Percentiles rank a stretch among this genome's conserved stretches.
phyloP scores from a whole-genome alignment of 2,329 filamentous ascomycete genomes.

The Hypoxylon sp. region DNA sequence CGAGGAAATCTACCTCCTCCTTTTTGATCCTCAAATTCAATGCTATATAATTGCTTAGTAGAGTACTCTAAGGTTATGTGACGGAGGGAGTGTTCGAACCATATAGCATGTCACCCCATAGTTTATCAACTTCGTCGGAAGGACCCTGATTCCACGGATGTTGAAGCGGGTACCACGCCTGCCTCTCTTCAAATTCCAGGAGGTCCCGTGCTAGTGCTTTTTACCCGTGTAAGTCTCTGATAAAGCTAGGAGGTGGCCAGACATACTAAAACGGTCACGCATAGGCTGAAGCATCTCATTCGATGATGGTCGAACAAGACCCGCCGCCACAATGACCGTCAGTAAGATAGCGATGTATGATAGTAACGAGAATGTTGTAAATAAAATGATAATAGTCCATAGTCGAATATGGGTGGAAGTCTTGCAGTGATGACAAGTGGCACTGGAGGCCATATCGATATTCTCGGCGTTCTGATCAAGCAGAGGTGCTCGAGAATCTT shows the following conservation, averaged over 20 bases:
- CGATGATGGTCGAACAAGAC: not conserved
- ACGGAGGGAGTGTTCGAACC: constrained; percentile 7
- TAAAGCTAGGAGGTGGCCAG: not conserved
- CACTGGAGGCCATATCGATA: not conserved
- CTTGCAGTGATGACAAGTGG: not conserved
- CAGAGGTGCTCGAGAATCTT: constrained; percentile 19
- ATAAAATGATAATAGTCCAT: constrained; percentile 12
- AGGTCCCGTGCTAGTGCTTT: constrained; percentile 30
- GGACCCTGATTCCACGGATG: constrained; percentile 41
- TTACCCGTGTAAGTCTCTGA: not conserved
- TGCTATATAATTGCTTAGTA: constrained; percentile 19
- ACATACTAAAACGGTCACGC: constrained; percentile 32
- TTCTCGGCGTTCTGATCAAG: constrained; percentile 12
- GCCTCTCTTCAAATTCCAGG: constrained; percentile 40
- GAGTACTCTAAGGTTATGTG: too few relatives aligned
- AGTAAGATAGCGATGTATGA: constrained; percentile 32
- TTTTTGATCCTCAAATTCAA: constrained; percentile 36
- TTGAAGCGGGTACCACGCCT: constrained; percentile 35
- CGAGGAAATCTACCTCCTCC: constrained; percentile 28
- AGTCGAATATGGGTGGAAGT: not conserved
- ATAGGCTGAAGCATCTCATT: not conserved
- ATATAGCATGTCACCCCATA: constrained; percentile 40
- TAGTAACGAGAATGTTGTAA: constrained; percentile 22
- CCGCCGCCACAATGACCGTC: constrained; percentile 11
- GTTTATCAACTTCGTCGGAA: constrained; percentile 36